Evolutionary conservation across 2,329 filamentous ascomycete species (phyloP), one percentile per base, ranked within the genome.

Genomic region (Penicillium thymicola): DNA sequence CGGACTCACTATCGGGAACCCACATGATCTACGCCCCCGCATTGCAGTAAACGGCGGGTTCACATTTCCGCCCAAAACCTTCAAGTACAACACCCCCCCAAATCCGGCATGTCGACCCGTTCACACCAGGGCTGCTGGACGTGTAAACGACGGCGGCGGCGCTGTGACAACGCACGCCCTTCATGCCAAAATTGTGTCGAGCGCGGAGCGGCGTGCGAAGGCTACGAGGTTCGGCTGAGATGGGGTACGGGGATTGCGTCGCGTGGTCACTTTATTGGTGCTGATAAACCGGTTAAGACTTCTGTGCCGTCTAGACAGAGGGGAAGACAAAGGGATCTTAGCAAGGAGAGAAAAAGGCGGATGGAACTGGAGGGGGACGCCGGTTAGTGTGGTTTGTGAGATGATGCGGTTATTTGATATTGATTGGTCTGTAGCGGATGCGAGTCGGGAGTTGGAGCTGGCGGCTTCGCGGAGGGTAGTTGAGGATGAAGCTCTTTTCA

Each of bases 221-320:
- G 70, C 1, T 72, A 72, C 38, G 68, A 68, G 18, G 57, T 71
- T 9, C 62, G 70, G 38, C 53, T 72, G 28, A 66, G 64, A 21
- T 71, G 69, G 70, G 68, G 65, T 4, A 55, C 60, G 25, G 70
- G 70, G 0, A 67, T 72, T 58, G 70, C 70, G 1, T 72, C 69
- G 41, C 67, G 70, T 21, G 70, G 70, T 6, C 61, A 57, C 4
- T 71, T 69, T 55, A 68, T 64, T 1, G 69, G 70, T 7, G 69
- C 70, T 7, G 64, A 63, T 47, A 66, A 65, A 49, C 69, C 69
- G 3, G 30, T 68, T 5, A 57, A 65, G 14, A 51, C 61, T n/a
- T 62, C 60, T 45, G 57, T 68, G 4, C 65, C 67, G 4, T 30
- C 57, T 7, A 63, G 67, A 40, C 59, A 49, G 1, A 70, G 62